phyloP scores from a whole-genome alignment of 192 early-diverging fungal species.

The Gaertneriomyces semiglobifer region DNA sequence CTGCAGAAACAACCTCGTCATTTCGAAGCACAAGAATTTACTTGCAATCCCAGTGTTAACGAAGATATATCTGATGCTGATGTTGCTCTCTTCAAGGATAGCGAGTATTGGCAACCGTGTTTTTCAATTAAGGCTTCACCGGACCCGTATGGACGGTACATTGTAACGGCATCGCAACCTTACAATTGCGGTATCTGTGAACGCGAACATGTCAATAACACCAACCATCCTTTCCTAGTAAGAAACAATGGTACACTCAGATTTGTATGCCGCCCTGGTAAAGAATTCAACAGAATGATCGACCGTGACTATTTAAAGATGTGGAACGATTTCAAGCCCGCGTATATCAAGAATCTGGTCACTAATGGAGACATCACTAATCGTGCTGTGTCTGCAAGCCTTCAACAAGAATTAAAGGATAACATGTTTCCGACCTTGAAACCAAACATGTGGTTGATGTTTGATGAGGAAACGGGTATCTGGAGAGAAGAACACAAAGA shows the following conservation, averaged over 20 bases:
- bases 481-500: constrained; percentile 1
- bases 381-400: constrained; percentile 5
- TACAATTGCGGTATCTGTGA: too few species aligned
- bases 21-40: too few species aligned
- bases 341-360: neutral
- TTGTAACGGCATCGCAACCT: too few species aligned
- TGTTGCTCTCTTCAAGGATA: too few species aligned
- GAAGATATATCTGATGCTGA: too few species aligned
- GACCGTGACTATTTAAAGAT: constrained; percentile 6
- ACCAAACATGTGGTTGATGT: neutral
- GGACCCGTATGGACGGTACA: too few species aligned
- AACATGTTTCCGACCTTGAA: neutral
- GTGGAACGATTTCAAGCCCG: neutral
- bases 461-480: constrained; percentile 1
- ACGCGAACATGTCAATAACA: too few species aligned
- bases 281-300: constrained; percentile 5
- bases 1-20: too few species aligned
- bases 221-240: too few species aligned
- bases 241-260: neutral
- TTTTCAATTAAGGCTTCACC: too few species aligned
- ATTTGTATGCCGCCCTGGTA: constrained; percentile 3
- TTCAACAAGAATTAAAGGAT: neutral
- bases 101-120: too few species aligned
- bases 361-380: neutral
- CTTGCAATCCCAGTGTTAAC: too few species aligned